These are phyloP conservation scores for Amanita molliuscula DNA, from an alignment of 768 basidiomycete species.

Conservation along the genomic window DNA sequence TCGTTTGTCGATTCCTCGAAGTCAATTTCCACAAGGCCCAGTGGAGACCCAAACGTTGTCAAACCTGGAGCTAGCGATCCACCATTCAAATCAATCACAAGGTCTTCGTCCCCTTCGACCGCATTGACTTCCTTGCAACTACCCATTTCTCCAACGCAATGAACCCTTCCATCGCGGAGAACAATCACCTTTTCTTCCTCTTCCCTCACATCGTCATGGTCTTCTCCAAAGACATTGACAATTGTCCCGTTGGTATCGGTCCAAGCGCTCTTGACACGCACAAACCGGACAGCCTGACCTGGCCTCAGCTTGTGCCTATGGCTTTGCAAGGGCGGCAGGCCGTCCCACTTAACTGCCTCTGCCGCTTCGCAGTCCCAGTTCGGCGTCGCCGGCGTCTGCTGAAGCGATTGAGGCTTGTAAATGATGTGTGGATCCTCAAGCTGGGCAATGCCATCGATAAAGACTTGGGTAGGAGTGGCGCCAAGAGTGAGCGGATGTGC, in stretches of 20 bases:
- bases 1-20: conserved; percentile 59
- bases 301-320: conserved; percentile 33
- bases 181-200: conserved; percentile 25
- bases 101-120: conserved; percentile 4
- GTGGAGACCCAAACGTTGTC: conserved; percentile 47
- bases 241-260: conserved; percentile 11
- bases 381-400: conserved; percentile 42
- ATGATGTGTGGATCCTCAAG: conserved; percentile 21
- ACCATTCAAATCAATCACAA: conserved; percentile 46
- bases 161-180: conserved; percentile 41
- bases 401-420: conserved; percentile 37
- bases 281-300: conserved; percentile 36
- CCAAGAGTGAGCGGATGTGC: conserved; percentile 71
- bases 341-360: conserved; percentile 48
- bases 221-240: conserved; percentile 14
- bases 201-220: conserved; percentile 10
- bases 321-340: conserved; percentile 51
- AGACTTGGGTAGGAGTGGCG: conserved; percentile 74
- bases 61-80: conserved; percentile 55
- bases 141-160: conserved; percentile 23
- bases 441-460: conserved; percentile 77
- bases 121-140: neutral
- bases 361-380: conserved; percentile 52
- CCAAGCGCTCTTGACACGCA: conserved; percentile 38
- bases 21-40: conserved; percentile 64